Conservation (phyloP, 2,329 filamentous ascomycete genomes). For the Xylaria digitata region DNA sequence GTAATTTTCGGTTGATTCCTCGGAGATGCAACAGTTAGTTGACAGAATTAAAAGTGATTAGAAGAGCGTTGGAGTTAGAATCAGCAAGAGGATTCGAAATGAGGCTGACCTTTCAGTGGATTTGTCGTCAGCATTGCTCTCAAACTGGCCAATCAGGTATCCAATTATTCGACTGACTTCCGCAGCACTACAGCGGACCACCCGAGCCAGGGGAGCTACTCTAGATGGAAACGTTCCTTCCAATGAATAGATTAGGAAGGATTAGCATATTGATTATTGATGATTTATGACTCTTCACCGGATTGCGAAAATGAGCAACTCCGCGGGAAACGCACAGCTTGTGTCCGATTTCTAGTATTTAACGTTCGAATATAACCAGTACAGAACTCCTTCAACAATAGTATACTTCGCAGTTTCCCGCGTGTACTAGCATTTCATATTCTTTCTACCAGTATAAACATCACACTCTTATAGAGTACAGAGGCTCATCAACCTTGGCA, state of each 20-base stretch:
- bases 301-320: constrained; percentile 9
- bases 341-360: constrained; percentile 13
- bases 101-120: neutral
- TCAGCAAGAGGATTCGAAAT: too few species aligned
- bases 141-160: constrained; percentile 21
- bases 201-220: neutral
- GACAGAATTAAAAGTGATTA: too few species aligned
- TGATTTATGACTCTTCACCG: constrained; percentile 21
- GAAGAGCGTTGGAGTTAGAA: too few species aligned
- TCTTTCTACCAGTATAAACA: constrained; percentile 4
- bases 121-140: constrained; percentile 18
- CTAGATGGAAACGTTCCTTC: neutral
- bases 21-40: too few species aligned
- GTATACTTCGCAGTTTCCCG: constrained; percentile 7
- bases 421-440: neutral
- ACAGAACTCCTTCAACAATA: constrained; percentile 5
- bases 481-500: constrained; percentile 14
- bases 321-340: neutral
- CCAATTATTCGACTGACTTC: neutral
- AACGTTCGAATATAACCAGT: constrained; percentile 4
- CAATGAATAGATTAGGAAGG: neutral
- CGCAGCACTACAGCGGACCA: neutral
- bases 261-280: neutral
- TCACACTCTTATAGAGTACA: constrained; percentile 2
- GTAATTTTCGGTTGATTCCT: too few species aligned